phyloP scores from a whole-genome alignment of 1,284 basidiomycete genomes.

The Amylostereum areolatum region DNA sequence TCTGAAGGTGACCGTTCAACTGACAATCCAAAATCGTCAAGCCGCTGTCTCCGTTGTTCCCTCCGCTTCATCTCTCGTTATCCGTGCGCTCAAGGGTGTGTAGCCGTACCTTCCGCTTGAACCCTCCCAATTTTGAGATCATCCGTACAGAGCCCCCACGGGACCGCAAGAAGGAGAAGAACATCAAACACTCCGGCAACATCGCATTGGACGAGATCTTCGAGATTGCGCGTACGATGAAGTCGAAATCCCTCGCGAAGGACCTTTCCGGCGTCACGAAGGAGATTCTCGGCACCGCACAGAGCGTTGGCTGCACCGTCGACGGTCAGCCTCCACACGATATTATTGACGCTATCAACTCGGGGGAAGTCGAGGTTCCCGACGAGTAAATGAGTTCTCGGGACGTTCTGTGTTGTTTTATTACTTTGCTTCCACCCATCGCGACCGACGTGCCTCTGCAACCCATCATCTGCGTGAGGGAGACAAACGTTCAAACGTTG shows the following conservation, averaged over 20 bases:
- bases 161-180: conserved; percentile 99
- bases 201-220: conserved; percentile 93
- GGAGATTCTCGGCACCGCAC: conserved; percentile 92
- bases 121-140: conserved; percentile 2
- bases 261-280: conserved; percentile 86
- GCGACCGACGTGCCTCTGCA: too few relatives aligned
- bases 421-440: conserved; percentile 10
- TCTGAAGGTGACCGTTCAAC: conserved; percentile 97
- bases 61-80: conserved; percentile 96
- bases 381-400: conserved; percentile 61
- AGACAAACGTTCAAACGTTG: too few relatives aligned
- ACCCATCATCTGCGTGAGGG: too few relatives aligned
- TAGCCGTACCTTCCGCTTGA: conserved; percentile 6
- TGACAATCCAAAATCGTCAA: conserved; percentile 99
- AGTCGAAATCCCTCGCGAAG: conserved; percentile 92
- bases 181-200: conserved; percentile 98
- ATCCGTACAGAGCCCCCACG: conserved; percentile 89
- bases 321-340: conserved; percentile 94
- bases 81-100: conserved; percentile 94
- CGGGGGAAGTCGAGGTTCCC: conserved; percentile 92
- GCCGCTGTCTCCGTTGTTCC: conserved; percentile 96
- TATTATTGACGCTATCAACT: conserved; percentile 93
- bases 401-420: conserved; percentile 25
- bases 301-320: conserved; percentile 94
- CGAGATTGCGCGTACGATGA: conserved; percentile 96